Percentiles rank a stretch among this genome's conserved stretches.
These are phyloP conservation scores for Trichoderma endophyticum DNA, from an alignment of 2,329 filamentous ascomycete species.

Conservation along the genomic window DNA sequence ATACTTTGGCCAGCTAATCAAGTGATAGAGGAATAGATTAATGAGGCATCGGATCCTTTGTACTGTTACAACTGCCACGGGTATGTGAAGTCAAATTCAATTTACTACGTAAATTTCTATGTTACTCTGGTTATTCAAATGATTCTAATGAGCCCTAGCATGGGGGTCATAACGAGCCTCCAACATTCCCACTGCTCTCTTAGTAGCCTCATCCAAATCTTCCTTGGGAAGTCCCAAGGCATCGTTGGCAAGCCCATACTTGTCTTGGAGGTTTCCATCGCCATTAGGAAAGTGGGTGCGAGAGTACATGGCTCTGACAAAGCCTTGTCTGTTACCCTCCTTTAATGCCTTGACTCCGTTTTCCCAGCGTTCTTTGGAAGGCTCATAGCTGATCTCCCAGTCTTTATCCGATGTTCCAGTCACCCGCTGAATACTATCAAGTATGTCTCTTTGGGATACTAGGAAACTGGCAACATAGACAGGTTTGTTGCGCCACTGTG, in stretches of 20 bases:
- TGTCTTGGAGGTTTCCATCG: not conserved
- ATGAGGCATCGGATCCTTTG: too few species aligned
- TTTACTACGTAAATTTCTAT: too few species aligned
- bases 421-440: conserved; percentile 56
- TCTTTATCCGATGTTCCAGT: conserved; percentile 54
- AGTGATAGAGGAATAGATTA: too few species aligned
- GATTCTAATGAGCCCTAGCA: too few species aligned
- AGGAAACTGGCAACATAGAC: conserved; percentile 55
- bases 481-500: conserved; percentile 40
- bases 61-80: too few species aligned
- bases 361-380: conserved; percentile 43
- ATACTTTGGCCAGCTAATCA: too few species aligned
- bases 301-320: conserved; percentile 49
- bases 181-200: not conserved
- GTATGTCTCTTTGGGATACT: conserved; percentile 60
- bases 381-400: conserved; percentile 54
- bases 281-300: conserved; percentile 44
- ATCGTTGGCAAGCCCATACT: not conserved
- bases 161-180: too few species aligned
- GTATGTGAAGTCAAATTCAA: too few species aligned
- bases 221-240: not conserved
- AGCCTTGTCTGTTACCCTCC: conserved; percentile 41
- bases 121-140: too few species aligned
- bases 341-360: conserved; percentile 43
- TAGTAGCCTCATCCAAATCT: not conserved